Evolutionary conservation across 1,284 basidiomycete species (phyloP).

Genomic region (Sporisorium scitamineum): DNA sequence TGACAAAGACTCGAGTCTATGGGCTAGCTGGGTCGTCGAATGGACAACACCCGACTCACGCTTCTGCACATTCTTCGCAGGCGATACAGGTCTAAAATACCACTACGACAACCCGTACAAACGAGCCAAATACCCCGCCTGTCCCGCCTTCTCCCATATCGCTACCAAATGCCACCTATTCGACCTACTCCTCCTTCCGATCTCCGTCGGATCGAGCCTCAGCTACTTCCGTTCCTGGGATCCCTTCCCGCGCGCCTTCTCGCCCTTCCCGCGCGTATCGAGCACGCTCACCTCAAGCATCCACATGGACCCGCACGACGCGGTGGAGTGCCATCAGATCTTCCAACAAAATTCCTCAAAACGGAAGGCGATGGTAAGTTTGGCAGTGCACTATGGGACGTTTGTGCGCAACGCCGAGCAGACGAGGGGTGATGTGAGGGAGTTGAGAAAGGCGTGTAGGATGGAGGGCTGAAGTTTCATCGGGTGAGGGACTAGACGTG

Average conservation of each 20-base stretch:
- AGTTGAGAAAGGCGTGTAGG: slow-evolving; percentile 46
- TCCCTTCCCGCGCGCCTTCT: slow-evolving; percentile 54
- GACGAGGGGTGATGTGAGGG: slow-evolving; percentile 52
- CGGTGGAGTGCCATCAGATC: slow-evolving; percentile 43
- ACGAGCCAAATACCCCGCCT: slow-evolving; percentile 48
- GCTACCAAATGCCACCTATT: slow-evolving; percentile 34
- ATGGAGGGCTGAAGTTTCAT: slow-evolving; percentile 19
- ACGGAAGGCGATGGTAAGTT: slow-evolving; percentile 21
- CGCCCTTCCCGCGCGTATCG: slow-evolving; percentile 53
- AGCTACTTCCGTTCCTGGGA: slow-evolving; percentile 57
- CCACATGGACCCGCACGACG: slow-evolving; percentile 61
- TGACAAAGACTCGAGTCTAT: slow-evolving; percentile 56
- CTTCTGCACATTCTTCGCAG: slow-evolving; percentile 63
- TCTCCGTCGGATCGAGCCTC: slow-evolving; percentile 57
- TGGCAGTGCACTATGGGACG: slow-evolving; percentile 55
- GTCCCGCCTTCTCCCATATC: slow-evolving; percentile 64
- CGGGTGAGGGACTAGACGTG: slow-evolving; percentile 20
- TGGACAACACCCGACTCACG: slow-evolving; percentile 1
- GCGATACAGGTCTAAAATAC: slow-evolving; percentile 64
- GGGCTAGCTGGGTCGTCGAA: slow-evolving; percentile 63
- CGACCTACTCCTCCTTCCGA: slow-evolving; percentile 60
- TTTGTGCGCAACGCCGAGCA: slow-evolving; percentile 58
- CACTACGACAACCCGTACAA: slow-evolving; percentile 42
- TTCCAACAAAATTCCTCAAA: slow-evolving; percentile 24
- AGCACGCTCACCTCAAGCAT: slow-evolving; percentile 52